phyloP scores from a whole-genome alignment of 2,329 filamentous ascomycete species.

The Blumeria graminis region DNA sequence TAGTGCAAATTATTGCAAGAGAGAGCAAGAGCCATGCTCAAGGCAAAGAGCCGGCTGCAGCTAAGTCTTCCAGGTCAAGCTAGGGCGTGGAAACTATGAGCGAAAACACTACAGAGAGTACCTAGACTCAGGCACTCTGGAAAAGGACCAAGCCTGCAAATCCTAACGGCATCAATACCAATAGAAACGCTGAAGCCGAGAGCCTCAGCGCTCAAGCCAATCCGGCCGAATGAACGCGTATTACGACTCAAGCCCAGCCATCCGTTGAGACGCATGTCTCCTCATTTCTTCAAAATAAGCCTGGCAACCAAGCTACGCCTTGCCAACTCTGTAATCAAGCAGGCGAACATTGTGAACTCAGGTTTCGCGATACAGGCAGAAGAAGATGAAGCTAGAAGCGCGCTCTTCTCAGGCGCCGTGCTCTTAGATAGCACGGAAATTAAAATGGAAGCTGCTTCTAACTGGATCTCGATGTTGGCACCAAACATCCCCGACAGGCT shows the following conservation, averaged over 20 bases:
- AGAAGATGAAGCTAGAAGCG: neutral
- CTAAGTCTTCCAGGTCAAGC: too few relatives aligned
- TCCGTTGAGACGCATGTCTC: neutral
- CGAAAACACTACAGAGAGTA: too few relatives aligned
- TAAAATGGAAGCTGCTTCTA: neutral
- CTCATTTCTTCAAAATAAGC: neutral
- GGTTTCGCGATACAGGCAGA: neutral
- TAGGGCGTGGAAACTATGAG: too few relatives aligned
- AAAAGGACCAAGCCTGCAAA: too few relatives aligned
- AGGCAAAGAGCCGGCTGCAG: too few relatives aligned
- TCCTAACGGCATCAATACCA: too few relatives aligned
- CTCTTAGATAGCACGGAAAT: neutral
- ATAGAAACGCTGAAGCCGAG: too few relatives aligned
- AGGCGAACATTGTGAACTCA: neutral
- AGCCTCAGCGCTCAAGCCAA: too few relatives aligned
- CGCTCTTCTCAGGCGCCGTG: neutral
- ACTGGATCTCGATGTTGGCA: neutral
- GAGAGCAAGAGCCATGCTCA: too few relatives aligned
- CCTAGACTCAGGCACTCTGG: too few relatives aligned
- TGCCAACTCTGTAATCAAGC: neutral
- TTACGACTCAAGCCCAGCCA: neutral
- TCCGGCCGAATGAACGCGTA: neutral
- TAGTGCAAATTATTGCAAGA: too few relatives aligned
- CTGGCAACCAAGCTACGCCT: neutral
- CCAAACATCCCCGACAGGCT: neutral